These are phyloP conservation scores for Cyberlindnera maclurae DNA, from an alignment of 805 yeast genomes.

Conservation along the genomic window DNA sequence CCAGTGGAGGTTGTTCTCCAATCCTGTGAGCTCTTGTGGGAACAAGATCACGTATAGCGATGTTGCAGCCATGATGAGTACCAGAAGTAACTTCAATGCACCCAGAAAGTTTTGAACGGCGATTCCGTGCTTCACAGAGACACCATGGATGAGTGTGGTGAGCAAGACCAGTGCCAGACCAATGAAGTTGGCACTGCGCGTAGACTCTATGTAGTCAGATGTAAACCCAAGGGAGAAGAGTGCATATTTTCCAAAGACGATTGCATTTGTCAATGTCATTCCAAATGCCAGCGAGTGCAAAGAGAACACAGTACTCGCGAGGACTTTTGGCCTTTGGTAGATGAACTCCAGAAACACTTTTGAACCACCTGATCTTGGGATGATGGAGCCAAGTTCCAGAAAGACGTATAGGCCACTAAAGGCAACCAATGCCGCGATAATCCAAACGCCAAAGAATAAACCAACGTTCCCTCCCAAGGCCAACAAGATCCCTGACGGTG, in stretches of 20 bases:
- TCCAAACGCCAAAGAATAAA: constrained; percentile 57
- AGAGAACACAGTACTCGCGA: constrained; percentile 45
- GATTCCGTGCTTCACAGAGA: constrained; percentile 54
- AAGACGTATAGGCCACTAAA: constrained; percentile 62
- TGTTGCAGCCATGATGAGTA: constrained; percentile 46
- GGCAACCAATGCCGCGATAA: constrained; percentile 51
- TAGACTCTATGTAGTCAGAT: constrained; percentile 25
- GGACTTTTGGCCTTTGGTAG: constrained; percentile 51
- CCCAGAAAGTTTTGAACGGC: constrained; percentile 58
- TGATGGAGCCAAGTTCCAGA: constrained; percentile 61
- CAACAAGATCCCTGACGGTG: constrained; percentile 55
- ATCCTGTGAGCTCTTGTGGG: constrained; percentile 35
- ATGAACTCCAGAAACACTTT: constrained; percentile 66
- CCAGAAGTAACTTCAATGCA: constrained; percentile 46
- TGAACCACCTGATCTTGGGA: constrained; percentile 72
- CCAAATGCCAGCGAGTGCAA: constrained; percentile 48
- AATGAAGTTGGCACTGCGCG: constrained; percentile 30
- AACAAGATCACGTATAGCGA: constrained; percentile 52
- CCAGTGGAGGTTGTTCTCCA: constrained; percentile 29
- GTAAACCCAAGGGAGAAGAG: constrained; percentile 37
- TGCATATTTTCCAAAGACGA: constrained; percentile 57
- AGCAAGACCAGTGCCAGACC: constrained; percentile 34
- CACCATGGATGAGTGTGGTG: constrained; percentile 42
- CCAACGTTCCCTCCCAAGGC: constrained; percentile 64
- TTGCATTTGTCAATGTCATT: constrained; percentile 44